These are phyloP conservation scores for Chrysanthemum seticuspe DNA, from an alignment of 129 eudicot species.

Conservation along the genomic window DNA sequence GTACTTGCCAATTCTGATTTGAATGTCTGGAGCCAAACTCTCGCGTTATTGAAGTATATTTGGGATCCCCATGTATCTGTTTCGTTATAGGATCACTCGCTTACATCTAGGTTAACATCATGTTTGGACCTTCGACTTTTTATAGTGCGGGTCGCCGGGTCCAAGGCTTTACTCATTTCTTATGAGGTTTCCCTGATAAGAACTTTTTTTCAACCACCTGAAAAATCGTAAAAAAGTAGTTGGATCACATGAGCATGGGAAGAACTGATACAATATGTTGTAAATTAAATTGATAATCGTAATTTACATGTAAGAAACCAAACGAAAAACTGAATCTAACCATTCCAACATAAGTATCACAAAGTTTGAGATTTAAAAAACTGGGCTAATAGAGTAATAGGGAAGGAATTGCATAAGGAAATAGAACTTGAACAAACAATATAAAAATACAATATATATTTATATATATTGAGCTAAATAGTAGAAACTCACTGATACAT, in stretches of 20 bases:
- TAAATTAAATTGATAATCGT: background rate
- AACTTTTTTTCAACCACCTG: conserved; percentile 17
- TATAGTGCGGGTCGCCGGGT: background rate
- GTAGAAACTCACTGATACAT: background rate
- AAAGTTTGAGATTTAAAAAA: background rate
- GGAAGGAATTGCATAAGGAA: background rate
- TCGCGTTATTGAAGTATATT: conserved; percentile 43
- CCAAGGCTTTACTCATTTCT: background rate
- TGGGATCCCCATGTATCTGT: conserved; percentile 61
- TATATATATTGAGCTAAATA: background rate
- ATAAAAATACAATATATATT: too few species aligned
- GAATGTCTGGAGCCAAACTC: conserved; percentile 44
- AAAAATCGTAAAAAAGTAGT: conserved; percentile 1
- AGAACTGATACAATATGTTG: background rate
- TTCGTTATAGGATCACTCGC: conserved; percentile 47
- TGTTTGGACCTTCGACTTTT: conserved; percentile 4
- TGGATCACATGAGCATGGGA: conserved; percentile 2
- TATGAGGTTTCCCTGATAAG: conserved; percentile 3
- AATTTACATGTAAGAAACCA: background rate
- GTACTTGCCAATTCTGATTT: conserved; percentile 10
- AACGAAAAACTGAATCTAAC: background rate
- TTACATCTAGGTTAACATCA: too few species aligned
- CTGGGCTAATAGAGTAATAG: background rate
- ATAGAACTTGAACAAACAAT: too few species aligned
- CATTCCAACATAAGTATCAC: background rate